Conservation (phyloP, 768 basidiomycete species). For the Lactifluus subvellereus region DNA sequence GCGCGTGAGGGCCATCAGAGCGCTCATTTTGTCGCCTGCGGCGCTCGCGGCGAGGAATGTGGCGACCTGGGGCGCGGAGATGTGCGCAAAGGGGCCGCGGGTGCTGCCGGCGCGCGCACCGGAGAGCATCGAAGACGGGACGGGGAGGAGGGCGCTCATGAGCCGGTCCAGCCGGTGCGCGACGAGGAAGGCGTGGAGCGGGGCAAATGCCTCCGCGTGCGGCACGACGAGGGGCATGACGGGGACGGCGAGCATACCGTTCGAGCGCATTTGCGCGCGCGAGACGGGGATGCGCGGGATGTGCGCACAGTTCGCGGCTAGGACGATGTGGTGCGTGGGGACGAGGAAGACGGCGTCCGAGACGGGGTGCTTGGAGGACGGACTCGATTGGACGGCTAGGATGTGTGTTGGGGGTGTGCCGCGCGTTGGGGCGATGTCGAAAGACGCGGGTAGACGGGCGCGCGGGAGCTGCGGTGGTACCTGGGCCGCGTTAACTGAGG, state of each 20-base stretch:
- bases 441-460: slow-evolving; percentile 17
- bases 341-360: slow-evolving; percentile 42
- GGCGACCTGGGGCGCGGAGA: slow-evolving; percentile 25
- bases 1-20: slow-evolving; percentile 44
- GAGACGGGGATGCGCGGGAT: slow-evolving; percentile 45
- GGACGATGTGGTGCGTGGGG: slow-evolving; percentile 57
- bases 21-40: slow-evolving; percentile 31
- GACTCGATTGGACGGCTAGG: slow-evolving; percentile 39
- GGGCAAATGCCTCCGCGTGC: slow-evolving; percentile 59
- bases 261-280: slow-evolving; percentile 24
- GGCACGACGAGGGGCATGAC: slow-evolving; percentile 67
- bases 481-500: slow-evolving; percentile 13
- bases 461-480: slow-evolving; percentile 23
- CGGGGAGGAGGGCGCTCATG: slow-evolving; percentile 57
- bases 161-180: slow-evolving; percentile 54
- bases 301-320: slow-evolving; percentile 55
- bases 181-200: slow-evolving; percentile 65
- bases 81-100: slow-evolving; percentile 24
- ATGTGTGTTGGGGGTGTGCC: slow-evolving; percentile 18
- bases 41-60: slow-evolving; percentile 27
- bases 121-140: slow-evolving; percentile 32
- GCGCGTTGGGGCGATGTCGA: slow-evolving; percentile 16
- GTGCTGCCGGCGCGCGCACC: slow-evolving; percentile 5
- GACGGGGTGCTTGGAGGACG: slow-evolving; percentile 31
- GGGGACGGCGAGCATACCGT: slow-evolving; percentile 40